Evolutionary conservation across 257 asterid genomes (phyloP).

Genomic region (Nicotiana otophora): DNA sequence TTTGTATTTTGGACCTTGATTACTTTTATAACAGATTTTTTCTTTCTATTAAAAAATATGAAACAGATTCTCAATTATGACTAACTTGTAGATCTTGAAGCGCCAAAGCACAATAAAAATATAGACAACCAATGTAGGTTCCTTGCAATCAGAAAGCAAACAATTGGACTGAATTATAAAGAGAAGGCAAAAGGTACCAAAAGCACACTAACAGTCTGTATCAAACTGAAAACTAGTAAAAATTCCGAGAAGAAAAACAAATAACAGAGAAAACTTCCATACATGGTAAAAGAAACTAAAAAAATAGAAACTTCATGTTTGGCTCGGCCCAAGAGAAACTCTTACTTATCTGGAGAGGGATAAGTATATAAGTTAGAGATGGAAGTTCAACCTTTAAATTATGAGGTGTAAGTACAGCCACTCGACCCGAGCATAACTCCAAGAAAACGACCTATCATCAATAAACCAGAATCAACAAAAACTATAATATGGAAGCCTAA

Average conservation of each 20-base stretch:
- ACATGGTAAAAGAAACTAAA: neutral
- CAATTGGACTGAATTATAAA: neutral
- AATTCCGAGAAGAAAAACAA: neutral
- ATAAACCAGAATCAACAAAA: constrained; percentile 3
- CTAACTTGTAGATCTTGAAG: neutral
- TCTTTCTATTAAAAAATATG: neutral
- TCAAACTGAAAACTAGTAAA: neutral
- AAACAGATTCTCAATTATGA: neutral
- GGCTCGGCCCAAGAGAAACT: neutral
- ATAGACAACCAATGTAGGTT: neutral
- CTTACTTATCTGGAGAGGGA: neutral
- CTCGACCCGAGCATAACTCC: constrained; percentile 82
- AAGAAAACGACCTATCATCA: constrained; percentile 67
- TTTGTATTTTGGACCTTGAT: neutral
- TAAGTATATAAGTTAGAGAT: constrained; percentile 1
- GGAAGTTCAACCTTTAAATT: constrained; percentile 50
- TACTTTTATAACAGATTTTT: neutral
- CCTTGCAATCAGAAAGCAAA: neutral
- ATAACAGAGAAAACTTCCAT: neutral
- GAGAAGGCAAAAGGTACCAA: neutral
- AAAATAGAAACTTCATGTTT: neutral
- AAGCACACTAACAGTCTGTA: neutral
- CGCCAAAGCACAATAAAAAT: neutral
- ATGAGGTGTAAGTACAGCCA: constrained; percentile 65
- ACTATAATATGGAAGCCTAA: neutral